A percentile compares a stretch with the other conserved stretches of the same genome.
These are phyloP conservation scores for Candida pseudoglaebosa DNA, from an alignment of 805 yeast species.

Conservation along the genomic window DNA sequence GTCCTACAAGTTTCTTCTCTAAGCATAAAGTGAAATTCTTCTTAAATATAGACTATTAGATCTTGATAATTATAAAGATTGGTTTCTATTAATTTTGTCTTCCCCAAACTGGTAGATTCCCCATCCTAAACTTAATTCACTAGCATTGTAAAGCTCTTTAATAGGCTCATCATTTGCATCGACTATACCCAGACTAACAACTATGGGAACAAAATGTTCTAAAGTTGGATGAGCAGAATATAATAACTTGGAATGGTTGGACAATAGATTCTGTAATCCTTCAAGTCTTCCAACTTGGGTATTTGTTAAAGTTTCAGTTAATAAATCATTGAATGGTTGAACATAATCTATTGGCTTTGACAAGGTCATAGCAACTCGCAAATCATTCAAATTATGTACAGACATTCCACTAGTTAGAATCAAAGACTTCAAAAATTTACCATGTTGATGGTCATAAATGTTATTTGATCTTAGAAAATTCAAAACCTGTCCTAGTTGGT, in stretches of 20 bases:
- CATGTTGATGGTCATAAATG: conserved; percentile 26
- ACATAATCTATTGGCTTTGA: conserved; percentile 40
- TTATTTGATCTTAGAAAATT: conserved; percentile 44
- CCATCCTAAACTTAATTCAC: conserved; percentile 57
- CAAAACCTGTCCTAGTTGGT: conserved; percentile 54
- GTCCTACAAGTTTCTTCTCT: no score
- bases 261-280: conserved; percentile 33
- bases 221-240: conserved; percentile 66
- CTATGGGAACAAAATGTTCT: conserved; percentile 69
- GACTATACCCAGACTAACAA: conserved; percentile 58
- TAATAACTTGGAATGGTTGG: conserved; percentile 29
- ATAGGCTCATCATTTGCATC: conserved; percentile 33
- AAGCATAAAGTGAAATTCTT: no score
- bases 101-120: conserved; percentile 55
- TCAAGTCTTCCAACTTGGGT: conserved; percentile 26
- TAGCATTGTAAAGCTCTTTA: conserved; percentile 44
- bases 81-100: conserved; percentile 2
- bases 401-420: conserved; percentile 73
- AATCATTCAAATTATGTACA: conserved; percentile 68
- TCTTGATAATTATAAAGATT: not conserved
- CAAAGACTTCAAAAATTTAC: conserved; percentile 29
- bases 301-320: conserved; percentile 37
- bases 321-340: conserved; percentile 45
- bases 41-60: no score
- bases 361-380: conserved; percentile 20